Percentiles rank a stretch among this genome's conserved stretches.
Conservation (phyloP, 140 eudicot genomes). For the Bidens hawaiensis region DNA sequence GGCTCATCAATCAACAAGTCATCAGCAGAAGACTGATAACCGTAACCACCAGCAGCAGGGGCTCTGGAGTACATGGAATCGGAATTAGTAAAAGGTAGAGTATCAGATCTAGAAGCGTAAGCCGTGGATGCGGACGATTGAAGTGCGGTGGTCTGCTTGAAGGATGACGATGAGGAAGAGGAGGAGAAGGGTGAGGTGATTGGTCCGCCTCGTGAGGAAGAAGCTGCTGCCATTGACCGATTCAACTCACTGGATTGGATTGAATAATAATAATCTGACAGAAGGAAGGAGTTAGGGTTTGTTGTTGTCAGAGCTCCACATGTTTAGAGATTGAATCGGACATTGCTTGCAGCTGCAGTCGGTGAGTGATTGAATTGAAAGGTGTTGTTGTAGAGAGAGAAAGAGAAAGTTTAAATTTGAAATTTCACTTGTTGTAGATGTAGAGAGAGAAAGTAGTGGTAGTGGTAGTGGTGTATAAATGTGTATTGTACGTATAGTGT, state of each 20-base stretch:
- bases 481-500: no score
- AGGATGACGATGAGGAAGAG: constrained; percentile 71
- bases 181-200: constrained; percentile 82
- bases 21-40: constrained; percentile 39
- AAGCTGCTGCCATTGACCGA: constrained; percentile 72
- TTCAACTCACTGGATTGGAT: constrained; percentile 30
- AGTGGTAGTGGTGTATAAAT: no score
- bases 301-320: constrained; percentile 80
- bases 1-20: constrained; percentile 54
- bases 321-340: constrained; percentile 28
- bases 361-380: constrained; percentile 24
- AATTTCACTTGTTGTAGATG: no score
- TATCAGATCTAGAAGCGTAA: constrained; percentile 58
- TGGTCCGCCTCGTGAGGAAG: no score
- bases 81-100: constrained; percentile 38
- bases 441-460: constrained; percentile 12
- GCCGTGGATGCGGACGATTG: constrained; percentile 68
- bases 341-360: constrained; percentile 35
- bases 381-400: constrained; percentile 3
- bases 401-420: no score
- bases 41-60: constrained; percentile 37
- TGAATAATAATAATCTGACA: constrained; percentile 26
- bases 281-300: constrained; percentile 25
- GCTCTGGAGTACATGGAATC: constrained; percentile 3
- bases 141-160: constrained; percentile 48